Evolutionary conservation across 768 basidiomycete genomes (phyloP).

Genomic region (Cyclocybe cylindracea): DNA sequence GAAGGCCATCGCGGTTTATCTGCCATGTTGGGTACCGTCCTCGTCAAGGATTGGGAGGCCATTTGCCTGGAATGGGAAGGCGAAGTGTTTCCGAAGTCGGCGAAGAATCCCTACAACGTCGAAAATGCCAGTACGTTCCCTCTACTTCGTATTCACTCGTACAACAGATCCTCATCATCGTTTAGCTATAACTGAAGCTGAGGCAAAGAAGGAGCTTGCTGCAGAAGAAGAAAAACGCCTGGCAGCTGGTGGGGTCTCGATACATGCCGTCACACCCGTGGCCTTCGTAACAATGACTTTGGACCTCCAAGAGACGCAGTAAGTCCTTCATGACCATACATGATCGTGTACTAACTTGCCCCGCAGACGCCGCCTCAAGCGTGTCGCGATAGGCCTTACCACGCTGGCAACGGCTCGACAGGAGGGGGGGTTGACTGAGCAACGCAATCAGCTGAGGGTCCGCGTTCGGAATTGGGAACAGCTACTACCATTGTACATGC

Average conservation of each 20-base stretch:
- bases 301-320: no score
- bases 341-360: no score
- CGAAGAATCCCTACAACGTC: constrained; percentile 1
- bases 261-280: neutral
- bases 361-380: no score
- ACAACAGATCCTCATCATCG: neutral
- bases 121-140: neutral
- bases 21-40: neutral
- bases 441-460: no score
- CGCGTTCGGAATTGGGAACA: neutral
- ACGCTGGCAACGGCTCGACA: no score
- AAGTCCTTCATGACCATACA: no score
- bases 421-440: no score
- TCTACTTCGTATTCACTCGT: neutral
- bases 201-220: constrained; percentile 3
- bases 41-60: neutral
- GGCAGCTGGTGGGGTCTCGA: neutral
- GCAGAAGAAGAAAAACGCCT: neutral
- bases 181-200: no score
- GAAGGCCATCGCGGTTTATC: neutral
- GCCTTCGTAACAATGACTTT: no score
- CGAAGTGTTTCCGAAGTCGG: neutral
- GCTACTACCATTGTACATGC: constrained; percentile 3
- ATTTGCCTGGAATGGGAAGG: constrained; percentile 1
- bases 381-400: no score